Evolutionary conservation across 768 basidiomycete genomes (phyloP).

Genomic region (Boletus rubroflammeus): DNA sequence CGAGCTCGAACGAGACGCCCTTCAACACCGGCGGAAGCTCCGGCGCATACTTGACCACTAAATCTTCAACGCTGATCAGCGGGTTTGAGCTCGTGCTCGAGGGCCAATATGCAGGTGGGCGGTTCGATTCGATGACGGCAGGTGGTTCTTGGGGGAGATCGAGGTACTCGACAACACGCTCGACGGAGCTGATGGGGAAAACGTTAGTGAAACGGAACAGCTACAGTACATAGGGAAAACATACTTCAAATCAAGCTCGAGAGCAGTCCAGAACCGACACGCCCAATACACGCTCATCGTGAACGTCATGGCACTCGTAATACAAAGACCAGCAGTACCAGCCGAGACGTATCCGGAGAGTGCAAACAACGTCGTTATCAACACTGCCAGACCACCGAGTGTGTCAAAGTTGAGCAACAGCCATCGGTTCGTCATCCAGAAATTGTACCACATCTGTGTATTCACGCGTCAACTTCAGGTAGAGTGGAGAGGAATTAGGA

Average conservation of each 20-base stretch:
- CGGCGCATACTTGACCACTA: constrained; percentile 79
- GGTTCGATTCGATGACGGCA: constrained; percentile 63
- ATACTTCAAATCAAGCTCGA: constrained; percentile 75
- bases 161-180: constrained; percentile 89
- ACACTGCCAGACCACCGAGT: constrained; percentile 68
- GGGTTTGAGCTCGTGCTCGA: constrained; percentile 58
- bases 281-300: constrained; percentile 51
- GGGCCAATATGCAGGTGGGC: constrained; percentile 92
- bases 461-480: background rate
- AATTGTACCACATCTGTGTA: constrained; percentile 70
- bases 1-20: constrained; percentile 67
- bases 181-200: constrained; percentile 60
- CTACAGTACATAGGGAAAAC: constrained; percentile 23
- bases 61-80: constrained; percentile 67
- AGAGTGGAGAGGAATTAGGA: background rate
- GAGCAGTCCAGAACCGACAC: constrained; percentile 47
- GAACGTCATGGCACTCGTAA: constrained; percentile 69
- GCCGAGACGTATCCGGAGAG: constrained; percentile 57
- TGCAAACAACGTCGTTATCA: constrained; percentile 74
- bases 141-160: constrained; percentile 87
- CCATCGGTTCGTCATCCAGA: constrained; percentile 92
- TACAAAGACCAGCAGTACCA: constrained; percentile 68
- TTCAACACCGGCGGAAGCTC: constrained; percentile 81
- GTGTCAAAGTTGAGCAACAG: constrained; percentile 78
- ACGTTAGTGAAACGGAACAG: constrained; percentile 3